Conservation (phyloP, 2,329 filamentous ascomycete genomes). For the Nigrospora osmanthi region DNA sequence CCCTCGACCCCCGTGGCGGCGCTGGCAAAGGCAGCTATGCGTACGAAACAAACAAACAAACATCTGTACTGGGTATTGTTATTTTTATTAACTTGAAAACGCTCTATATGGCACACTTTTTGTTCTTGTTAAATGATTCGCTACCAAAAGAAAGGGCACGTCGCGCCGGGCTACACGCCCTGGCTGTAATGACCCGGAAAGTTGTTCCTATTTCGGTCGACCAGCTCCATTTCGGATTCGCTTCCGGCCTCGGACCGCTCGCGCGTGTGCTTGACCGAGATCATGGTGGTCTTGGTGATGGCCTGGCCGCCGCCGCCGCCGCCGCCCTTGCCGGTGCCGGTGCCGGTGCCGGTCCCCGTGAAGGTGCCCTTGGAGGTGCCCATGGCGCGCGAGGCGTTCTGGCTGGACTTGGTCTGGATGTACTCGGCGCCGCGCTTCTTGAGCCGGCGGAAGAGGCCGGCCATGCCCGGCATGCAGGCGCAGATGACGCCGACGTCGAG, state of each 20-base stretch:
- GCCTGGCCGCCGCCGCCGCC: no score
- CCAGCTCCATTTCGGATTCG: constrained; percentile 5
- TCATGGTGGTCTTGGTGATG: constrained; percentile 6
- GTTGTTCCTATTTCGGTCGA: background rate
- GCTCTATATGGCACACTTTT: no score
- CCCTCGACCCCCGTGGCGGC: no score
- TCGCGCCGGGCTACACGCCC: no score
- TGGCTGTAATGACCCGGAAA: no score
- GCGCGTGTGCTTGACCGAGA: constrained; percentile 4
- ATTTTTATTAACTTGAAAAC: no score
- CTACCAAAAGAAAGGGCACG: no score
- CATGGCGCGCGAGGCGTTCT: constrained; percentile 1
- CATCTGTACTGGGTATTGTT: no score
- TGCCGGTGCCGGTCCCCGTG: background rate
- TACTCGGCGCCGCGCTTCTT: constrained; percentile 10
- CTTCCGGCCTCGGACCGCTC: background rate
- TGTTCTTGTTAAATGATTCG: no score
- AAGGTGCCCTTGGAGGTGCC: background rate
- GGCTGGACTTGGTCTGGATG: constrained; percentile 6
- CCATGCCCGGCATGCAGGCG: constrained; percentile 7
- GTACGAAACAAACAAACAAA: no score
- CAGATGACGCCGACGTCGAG: constrained; percentile 7
- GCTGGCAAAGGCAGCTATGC: no score
- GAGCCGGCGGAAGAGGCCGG: constrained; percentile 4
- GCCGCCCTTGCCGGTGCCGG: background rate